Evolutionary conservation across 176 grass and related monocot species (phyloP).

Genomic region (Bolboschoenus planiculmis): DNA sequence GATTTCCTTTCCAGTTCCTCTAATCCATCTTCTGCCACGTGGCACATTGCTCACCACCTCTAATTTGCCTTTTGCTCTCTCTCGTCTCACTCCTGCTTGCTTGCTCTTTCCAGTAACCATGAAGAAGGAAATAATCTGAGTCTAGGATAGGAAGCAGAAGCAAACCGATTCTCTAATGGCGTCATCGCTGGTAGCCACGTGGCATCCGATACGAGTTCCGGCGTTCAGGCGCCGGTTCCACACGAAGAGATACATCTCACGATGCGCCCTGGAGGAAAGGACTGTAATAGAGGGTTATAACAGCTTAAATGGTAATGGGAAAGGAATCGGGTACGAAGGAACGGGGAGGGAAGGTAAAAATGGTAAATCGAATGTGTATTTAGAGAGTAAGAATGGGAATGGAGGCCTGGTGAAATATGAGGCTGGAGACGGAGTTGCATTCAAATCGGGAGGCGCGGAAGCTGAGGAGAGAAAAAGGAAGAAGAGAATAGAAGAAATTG

Average conservation of each 20-base stretch:
- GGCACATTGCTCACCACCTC: background rate
- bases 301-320: background rate
- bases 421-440: background rate
- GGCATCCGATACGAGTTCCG: conserved; percentile 6
- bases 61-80: no score
- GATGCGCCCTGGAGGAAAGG: background rate
- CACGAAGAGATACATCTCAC: background rate
- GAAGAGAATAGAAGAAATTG: conserved; percentile 79
- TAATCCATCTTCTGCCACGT: background rate
- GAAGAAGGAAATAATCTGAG: no score
- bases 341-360: background rate
- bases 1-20: background rate
- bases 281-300: background rate
- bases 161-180: background rate
- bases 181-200: background rate
- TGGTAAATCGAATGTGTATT: conserved; percentile 5
- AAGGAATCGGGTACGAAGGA: background rate
- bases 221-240: background rate
- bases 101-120: background rate
- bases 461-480: conserved; percentile 62
- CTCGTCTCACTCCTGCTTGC: background rate
- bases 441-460: background rate
- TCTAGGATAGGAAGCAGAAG: background rate
- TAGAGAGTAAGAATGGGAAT: conserved; percentile 13
- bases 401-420: conserved; percentile 18